Percentiles rank a stretch among this genome's conserved stretches.
These are phyloP conservation scores for Phytophthora cryptogea DNA, from an alignment of 352 stramenopile species.

Conservation along the genomic window DNA sequence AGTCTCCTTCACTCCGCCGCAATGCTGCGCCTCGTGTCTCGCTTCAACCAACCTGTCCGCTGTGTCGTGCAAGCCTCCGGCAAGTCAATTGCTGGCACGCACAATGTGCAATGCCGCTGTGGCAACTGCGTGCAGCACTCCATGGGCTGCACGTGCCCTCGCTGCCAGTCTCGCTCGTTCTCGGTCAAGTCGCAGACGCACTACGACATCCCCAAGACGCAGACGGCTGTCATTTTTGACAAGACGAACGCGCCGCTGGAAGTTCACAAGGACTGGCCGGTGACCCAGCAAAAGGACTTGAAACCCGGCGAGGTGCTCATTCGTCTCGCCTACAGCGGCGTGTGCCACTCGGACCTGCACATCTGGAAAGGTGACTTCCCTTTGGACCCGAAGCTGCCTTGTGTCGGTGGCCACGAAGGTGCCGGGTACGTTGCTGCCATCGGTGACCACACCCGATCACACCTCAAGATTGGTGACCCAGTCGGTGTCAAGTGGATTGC, in stretches of 20 bases:
- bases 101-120: constrained; percentile 27
- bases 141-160: constrained; percentile 22
- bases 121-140: constrained; percentile 28
- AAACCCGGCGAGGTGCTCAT: constrained; percentile 52
- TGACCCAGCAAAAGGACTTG: constrained; percentile 46
- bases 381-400: constrained; percentile 34
- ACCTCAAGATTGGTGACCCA: constrained; percentile 47
- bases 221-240: constrained; percentile 52
- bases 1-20: background rate
- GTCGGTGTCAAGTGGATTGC: constrained; percentile 57
- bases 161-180: constrained; percentile 32
- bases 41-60: constrained; percentile 27
- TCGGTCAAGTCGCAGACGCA: constrained; percentile 44
- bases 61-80: constrained; percentile 10
- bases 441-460: constrained; percentile 41
- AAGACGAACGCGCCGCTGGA: constrained; percentile 42
- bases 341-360: constrained; percentile 55
- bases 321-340: constrained; percentile 49
- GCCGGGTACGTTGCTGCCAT: constrained; percentile 55
- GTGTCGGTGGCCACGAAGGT: constrained; percentile 62
- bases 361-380: constrained; percentile 48
- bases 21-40: constrained; percentile 33
- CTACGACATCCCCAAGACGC: constrained; percentile 56
- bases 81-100: constrained; percentile 21
- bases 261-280: constrained; percentile 48